Base-by-base conservation (phyloP, 352 stramenopile genomes). In the Pythium periplocum region DNA sequence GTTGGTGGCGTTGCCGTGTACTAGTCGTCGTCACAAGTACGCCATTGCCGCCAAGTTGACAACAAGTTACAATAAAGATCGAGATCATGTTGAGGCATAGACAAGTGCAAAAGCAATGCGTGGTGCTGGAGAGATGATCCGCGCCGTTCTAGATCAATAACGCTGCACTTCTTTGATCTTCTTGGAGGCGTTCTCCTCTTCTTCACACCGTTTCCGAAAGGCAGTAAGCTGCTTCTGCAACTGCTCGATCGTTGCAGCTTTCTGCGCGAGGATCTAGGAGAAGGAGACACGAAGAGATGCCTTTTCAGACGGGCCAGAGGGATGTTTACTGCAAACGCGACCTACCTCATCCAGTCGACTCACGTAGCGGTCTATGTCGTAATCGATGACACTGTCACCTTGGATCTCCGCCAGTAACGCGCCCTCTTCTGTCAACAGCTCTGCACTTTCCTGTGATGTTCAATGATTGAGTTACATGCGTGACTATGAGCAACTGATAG, bases 401-500 rank as follows among this genome's bases (percentile, higher is more conserved):
- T 93, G 84, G 53, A 96, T 90, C 12, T 87, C 71, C 44, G 85
- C 81, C 8, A 96, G 60, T 49, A 97, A 64, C 26, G 78, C 71
- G 7, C 95, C 95, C 86, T 99, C 96, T 57, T 98, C 90, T 1
- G 95, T 98, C 9, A 99, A 68, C 17, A 99, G 76, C 65, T 99
- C 92, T 1, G 96, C 96, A 57, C 96, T 98, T 70, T 98, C 93
- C 76, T 98, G 64, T 10, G 72, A 50, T 44, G n/a, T 11, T 55
- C 34, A 39, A 32, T 30, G 38, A 12, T 8, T 12, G 38, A 42
- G 38, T 42, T 8, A 12, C 7, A 42, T 42, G 38, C 38, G 38
- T 8, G 17, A 55, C 43, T 17, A 34, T 48, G 6, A 54, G 0
- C 0, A 34, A n/a, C 56, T 47, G 59, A 49, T 10, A 17, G 45